Base-by-base conservation (phyloP, 2,329 filamentous ascomycete genomes). In the Penicillium thymicola region DNA sequence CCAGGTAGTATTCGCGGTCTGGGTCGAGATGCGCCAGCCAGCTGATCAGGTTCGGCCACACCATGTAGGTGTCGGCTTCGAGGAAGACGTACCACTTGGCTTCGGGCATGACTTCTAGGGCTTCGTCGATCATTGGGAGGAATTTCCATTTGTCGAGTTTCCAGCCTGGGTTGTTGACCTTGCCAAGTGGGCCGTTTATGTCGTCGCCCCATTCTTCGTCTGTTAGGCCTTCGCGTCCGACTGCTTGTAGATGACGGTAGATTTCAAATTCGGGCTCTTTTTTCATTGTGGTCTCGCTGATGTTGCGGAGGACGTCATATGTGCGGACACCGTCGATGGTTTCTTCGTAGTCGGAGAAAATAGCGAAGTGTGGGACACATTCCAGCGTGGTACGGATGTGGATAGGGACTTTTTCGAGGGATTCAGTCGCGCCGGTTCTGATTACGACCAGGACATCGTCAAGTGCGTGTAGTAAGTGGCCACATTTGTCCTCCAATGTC, bases 31-130 rank as follows among this genome's bases (percentile, higher is more conserved):
- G 70, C 5, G 70, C 71, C 27, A 85, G 70, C 80, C 81, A 85
- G 27, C 74, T 69, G 16, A 82, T 61, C 44, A 85, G 60, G 48
- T 81, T 81, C 37, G 74, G 70, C 74, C 82, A 81, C 23, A 82
- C 67, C 16, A 84, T 67, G 60, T 82, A 85, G 0, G 81, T 84
- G 62, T 85, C 83, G 0, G 79, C 77, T 59, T 85, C 82, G 23
- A 83, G 75, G 65, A 85, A 85, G 51, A 83, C 70, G 58, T 79
- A 85, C 82, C 82, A 85, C 49, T 79, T 79, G 43, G 78, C 77
- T 13, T 80, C 66, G 0, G 80, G 80, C 28, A 60, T 64, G 47
- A 72, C 64, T 37, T 69, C 67, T 38, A 76, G 69, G 0, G 80
- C 76, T 51, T 77, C 74, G 49, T 81, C 76, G 10, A 81, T 76